Evolutionary conservation across 2,329 filamentous ascomycete species (phyloP).

Genomic region (Aureobasidium zeae): DNA sequence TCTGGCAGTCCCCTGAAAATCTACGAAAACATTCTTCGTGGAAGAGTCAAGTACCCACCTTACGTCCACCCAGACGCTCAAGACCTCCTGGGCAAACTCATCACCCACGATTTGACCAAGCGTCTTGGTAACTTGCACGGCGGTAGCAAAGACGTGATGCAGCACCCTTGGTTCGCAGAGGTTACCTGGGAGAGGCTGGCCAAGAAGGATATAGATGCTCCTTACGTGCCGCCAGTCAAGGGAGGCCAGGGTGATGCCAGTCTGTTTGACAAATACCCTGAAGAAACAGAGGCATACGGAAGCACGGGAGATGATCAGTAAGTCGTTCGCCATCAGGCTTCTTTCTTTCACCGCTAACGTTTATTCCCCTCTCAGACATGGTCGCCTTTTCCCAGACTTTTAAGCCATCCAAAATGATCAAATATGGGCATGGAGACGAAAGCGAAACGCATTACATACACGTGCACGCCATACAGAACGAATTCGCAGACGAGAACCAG

Average conservation of each 20-base stretch:
- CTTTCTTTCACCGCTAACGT: conserved; percentile 3
- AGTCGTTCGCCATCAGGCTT: conserved; percentile 36
- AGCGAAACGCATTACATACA: too few relatives aligned
- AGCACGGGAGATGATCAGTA: conserved; percentile 72
- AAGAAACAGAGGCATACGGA: conserved; percentile 91
- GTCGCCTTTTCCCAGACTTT: conserved; percentile 68
- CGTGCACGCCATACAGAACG: too few relatives aligned
- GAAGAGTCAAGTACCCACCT: conserved; percentile 89
- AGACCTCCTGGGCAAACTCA: conserved; percentile 82
- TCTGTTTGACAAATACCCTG: conserved; percentile 95
- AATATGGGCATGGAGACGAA: too few relatives aligned
- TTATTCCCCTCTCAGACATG: conserved; percentile 45
- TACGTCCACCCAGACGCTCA: conserved; percentile 94
- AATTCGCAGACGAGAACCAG: too few relatives aligned
- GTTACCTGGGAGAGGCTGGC: conserved; percentile 94
- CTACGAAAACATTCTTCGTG: conserved; percentile 97
- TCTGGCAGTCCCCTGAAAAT: conserved; percentile 97
- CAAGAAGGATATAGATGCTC: conserved; percentile 95
- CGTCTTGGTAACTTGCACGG: conserved; percentile 88
- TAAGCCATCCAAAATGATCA: conserved; percentile 32
- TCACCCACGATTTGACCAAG: conserved; percentile 91
- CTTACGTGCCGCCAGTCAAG: conserved; percentile 91
- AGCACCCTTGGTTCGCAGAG: conserved; percentile 91
- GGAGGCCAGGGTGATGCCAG: conserved; percentile 90
- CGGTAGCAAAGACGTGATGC: conserved; percentile 86